phyloP scores from a whole-genome alignment of 139 green algal species.

The Volvox africanus region DNA sequence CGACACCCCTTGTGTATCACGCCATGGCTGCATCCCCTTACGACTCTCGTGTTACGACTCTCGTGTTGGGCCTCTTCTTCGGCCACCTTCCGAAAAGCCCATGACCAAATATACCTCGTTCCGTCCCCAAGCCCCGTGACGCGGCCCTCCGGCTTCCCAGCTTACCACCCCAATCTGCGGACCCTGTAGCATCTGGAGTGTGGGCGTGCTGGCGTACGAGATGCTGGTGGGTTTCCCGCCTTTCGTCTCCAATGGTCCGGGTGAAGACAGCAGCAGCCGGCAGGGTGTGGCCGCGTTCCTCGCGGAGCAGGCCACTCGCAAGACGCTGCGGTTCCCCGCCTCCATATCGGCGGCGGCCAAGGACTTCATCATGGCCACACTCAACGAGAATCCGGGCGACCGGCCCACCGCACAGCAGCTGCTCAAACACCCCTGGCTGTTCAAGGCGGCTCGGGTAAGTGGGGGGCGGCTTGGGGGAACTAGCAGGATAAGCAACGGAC shows the following conservation, averaged over 20 bases:
- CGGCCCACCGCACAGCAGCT: conserved; percentile 26
- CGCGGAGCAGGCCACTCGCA: neutral
- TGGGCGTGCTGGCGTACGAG: conserved; percentile 41
- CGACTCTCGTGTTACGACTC: too few species aligned
- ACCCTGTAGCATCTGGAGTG: conserved; percentile 15
- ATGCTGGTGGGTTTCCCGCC: conserved; percentile 47
- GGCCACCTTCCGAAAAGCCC: too few species aligned
- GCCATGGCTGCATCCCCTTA: too few species aligned
- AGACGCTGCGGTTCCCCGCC: conserved; percentile 24
- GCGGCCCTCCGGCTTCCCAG: too few species aligned
- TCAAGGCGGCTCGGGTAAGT: conserved; percentile 5
- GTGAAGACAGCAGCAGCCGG: neutral
- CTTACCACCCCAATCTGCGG: too few species aligned
- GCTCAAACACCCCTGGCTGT: conserved; percentile 28
- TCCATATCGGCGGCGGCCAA: conserved; percentile 4
- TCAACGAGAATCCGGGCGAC: conserved; percentile 1
- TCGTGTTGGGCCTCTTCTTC: too few species aligned
- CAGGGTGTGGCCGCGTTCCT: neutral
- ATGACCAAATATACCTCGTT: too few species aligned
- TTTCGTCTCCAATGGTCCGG: neutral
- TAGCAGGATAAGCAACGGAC: neutral
- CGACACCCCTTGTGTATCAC: too few species aligned
- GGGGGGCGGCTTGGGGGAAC: too few species aligned
- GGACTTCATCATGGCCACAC: conserved; percentile 19
- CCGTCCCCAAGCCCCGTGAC: too few species aligned